Percentiles rank a stretch among this genome's conserved stretches.
phyloP scores from a whole-genome alignment of 202 grass and related monocot species.

The Eragrostis tef region DNA sequence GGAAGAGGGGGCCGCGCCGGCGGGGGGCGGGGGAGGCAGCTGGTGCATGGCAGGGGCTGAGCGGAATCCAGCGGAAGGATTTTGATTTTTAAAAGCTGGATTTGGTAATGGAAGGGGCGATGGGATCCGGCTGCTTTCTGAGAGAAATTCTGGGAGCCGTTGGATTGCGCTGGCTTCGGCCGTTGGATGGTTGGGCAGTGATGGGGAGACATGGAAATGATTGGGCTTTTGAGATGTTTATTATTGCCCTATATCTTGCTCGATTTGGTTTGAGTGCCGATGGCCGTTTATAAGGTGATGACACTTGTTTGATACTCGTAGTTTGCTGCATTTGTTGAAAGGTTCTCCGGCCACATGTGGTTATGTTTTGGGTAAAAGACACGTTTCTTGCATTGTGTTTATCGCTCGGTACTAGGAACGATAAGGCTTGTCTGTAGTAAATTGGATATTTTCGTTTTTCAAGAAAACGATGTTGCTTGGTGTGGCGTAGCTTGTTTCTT shows the following conservation, averaged over 20 bases:
- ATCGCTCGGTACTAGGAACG: background rate
- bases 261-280: conserved; percentile 10
- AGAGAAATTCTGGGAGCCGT: conserved; percentile 19
- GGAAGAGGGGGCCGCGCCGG: conserved; percentile 18
- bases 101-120: conserved; percentile 35
- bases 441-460: background rate
- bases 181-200: conserved; percentile 36
- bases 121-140: conserved; percentile 14
- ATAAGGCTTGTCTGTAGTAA: background rate
- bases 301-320: background rate
- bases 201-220: background rate
- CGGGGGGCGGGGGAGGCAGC: conserved; percentile 43
- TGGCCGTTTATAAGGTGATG: background rate
- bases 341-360: background rate
- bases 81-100: conserved; percentile 47
- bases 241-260: background rate
- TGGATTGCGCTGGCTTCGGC: background rate
- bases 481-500: background rate
- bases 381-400: background rate
- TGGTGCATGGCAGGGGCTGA: conserved; percentile 55
- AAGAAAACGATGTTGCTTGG: background rate
- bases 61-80: background rate
- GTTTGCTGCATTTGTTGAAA: background rate
- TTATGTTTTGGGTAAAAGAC: background rate
- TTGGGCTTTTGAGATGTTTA: conserved; percentile 6